Base-by-base conservation (phyloP, 2,329 filamentous ascomycete genomes). In the Xylaria sp. region DNA sequence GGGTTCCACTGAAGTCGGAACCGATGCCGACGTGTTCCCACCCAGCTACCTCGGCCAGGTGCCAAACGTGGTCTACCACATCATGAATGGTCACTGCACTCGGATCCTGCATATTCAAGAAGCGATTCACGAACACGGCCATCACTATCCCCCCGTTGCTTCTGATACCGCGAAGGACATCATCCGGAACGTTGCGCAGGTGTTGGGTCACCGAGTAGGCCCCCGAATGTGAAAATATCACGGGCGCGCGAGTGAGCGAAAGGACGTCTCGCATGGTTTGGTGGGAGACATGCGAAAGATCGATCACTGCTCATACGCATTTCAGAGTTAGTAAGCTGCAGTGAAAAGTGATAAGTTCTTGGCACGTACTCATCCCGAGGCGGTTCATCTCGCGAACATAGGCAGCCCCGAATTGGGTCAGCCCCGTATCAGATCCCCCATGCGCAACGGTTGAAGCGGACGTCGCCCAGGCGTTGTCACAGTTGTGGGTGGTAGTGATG, bases 151-250 rank as follows among this genome's bases (percentile, higher is more conserved):
- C 74, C 1, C 68, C 63, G 19, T 76, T 77, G 1, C 63, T 53
- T 22, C 67, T 69, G 0, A 77, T 57, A 2, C 56, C 52, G 7
- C 65, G 58, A 2, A 77, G 60, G 2, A 77, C 68, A 45, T 74
- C 72, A 45, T 77, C 74, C 1, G 74, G 73, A 0, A 74, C 74
- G 41, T 77, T 74, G 2, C 75, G 69, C 4, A 68, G 61, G 54
- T 74, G 69, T 7, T 65, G 47, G 26, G 61, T 59, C 21, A 68
- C 19, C 18, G 60, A 44, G 48, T 66, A 66, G 8, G 64, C 64
- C 1, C 63, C 63, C 3, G 67, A 69, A 42, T 71, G 69, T 1
- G 68, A 69, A 57, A 70, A 71, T 7, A 71, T 70, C 11, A 71
- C 68, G 0, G 69, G 69, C 0, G 68, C 66, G 2, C 52, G 57